These are phyloP conservation scores for Melampsora abietis-canadensis DNA, from an alignment of 1,284 basidiomycete genomes.

Conservation along the genomic window DNA sequence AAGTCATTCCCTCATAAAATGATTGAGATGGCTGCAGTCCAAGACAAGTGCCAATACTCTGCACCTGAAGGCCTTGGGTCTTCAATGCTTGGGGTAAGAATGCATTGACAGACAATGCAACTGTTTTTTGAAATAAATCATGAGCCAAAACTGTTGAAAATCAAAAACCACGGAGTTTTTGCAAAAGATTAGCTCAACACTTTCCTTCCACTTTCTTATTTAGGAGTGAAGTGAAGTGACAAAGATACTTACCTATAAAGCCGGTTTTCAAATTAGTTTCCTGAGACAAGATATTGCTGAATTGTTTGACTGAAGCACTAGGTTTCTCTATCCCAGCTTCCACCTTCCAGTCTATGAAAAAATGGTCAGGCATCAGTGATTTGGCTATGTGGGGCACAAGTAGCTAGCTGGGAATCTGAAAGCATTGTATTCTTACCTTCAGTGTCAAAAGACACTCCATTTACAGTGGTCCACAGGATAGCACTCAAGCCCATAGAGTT, in stretches of 20 bases:
- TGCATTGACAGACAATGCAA: conserved; percentile 50
- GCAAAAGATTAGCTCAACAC: too few relatives aligned
- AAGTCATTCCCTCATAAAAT: too few relatives aligned
- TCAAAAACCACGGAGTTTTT: too few relatives aligned
- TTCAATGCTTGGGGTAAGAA: conserved; percentile 50
- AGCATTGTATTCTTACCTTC: conserved; percentile 41
- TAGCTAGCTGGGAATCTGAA: too few relatives aligned
- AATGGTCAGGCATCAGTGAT: not conserved
- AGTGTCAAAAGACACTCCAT: conserved; percentile 50
- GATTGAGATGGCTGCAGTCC: not conserved
- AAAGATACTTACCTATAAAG: too few relatives aligned
- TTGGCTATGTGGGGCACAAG: too few relatives aligned
- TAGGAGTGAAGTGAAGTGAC: too few relatives aligned
- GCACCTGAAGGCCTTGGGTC: conserved; percentile 7
- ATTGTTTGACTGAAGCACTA: too few relatives aligned
- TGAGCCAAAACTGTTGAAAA: conserved; percentile 60
- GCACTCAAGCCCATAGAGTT: conserved; percentile 50
- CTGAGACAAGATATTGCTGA: too few relatives aligned
- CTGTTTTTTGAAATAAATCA: conserved; percentile 52
- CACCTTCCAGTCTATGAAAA: not conserved
- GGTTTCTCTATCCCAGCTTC: too few relatives aligned
- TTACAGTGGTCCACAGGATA: conserved; percentile 51
- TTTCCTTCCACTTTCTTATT: too few relatives aligned
- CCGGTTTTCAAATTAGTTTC: too few relatives aligned
- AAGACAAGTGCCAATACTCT: conserved; percentile 22